Evolutionary conservation across 345 rosid genomes (phyloP), one percentile per base, ranked within the genome.

Genomic region (Kernera saxatilis): DNA sequence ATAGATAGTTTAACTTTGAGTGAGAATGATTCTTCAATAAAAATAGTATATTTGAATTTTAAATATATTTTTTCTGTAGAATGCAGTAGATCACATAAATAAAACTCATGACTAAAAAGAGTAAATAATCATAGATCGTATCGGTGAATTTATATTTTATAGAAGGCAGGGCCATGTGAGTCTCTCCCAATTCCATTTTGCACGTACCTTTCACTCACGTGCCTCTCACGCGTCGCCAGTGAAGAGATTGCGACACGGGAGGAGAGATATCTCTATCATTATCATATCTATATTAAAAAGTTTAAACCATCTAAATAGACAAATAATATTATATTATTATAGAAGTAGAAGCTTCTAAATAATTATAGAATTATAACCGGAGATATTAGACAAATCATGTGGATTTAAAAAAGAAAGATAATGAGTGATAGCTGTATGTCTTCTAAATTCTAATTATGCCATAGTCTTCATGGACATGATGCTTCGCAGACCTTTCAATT

Each of bases 151-250:
- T 65, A 46, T 64, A 64, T 53, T 18, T n/a, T 40, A 49, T 21
- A 21, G 12, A 25, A 18, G 59, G 61, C 21, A 58, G 22, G 55
- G 70, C 65, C 79, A 75, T 75, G 79, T 75, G 79, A 69, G 74
- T 53, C 35, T 18, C 62, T 11, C 26, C 22, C 33, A 53, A 3
- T 52, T 59, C 49, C 62, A 59, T 50, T 11, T 74, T 36, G 69
- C 70, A 69, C 27, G 79, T 69, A 69, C 50, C 79, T 69, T 51
- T 75, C 74, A 60, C 49, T 53, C 79, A 75, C 70, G 74, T 75
- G 74, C 65, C 52, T 75, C 70, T 69, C 79, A 75, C 70, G 66
- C 41, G 57, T 25, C 48, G 79, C 79, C 74, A 75, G 70, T 62
- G 15, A 29, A 54, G 74, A 69, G 79, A 75, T 45, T 53, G 70